Percentiles rank a stretch among this genome's conserved stretches.
Conservation (phyloP, 345 rosid genomes). For the Triadica sebifera region DNA sequence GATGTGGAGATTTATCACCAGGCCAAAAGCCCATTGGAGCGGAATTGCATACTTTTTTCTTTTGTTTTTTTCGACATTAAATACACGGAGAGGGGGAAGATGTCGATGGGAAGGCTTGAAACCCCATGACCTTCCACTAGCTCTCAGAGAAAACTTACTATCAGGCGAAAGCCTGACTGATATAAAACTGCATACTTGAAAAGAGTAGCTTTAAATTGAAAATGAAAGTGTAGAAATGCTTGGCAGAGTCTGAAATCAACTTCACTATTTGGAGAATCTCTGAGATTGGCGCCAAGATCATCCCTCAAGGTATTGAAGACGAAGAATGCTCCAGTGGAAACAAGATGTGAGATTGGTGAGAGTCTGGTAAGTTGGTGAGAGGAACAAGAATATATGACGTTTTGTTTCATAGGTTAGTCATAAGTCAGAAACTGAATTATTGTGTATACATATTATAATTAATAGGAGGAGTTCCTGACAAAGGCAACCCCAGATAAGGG, state of each 20-base stretch:
- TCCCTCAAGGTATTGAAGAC: conserved; percentile 48
- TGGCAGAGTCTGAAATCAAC: conserved; percentile 40
- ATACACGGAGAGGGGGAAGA: no score
- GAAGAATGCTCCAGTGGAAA: conserved; percentile 48
- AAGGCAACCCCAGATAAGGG: conserved; percentile 87
- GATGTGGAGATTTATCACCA: no score
- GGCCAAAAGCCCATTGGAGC: no score
- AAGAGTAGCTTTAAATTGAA: not conserved
- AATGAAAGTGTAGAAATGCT: conserved; percentile 4
- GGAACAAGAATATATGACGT: not conserved
- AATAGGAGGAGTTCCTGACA: conserved; percentile 83
- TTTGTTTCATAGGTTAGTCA: no score
- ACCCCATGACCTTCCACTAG: no score
- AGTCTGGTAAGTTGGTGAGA: conserved; percentile 63
- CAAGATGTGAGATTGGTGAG: conserved; percentile 89
- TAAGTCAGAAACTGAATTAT: not conserved
- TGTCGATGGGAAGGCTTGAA: no score
- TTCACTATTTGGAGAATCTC: conserved; percentile 73
- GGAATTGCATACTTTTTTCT: no score
- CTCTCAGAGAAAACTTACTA: no score
- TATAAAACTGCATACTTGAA: no score
- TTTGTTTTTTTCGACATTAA: no score
- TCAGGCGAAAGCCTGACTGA: no score
- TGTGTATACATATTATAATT: not conserved
- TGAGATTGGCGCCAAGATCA: conserved; percentile 51